Evolutionary conservation across 768 basidiomycete species (phyloP).

Genomic region (Auricularia sp.): DNA sequence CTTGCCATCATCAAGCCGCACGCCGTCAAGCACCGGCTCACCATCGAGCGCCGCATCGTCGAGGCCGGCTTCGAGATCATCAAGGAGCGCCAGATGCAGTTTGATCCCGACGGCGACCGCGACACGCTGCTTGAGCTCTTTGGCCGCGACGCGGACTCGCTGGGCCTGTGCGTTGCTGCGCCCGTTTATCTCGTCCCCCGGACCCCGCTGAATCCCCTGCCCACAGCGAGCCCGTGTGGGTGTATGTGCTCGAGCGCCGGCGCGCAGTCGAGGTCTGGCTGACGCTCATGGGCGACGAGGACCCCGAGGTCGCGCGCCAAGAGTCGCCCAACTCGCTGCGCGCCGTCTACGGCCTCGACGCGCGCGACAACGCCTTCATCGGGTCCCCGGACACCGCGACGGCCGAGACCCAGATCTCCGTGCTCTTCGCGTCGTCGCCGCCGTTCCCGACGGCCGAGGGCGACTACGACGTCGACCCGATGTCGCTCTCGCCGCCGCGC

Average conservation of each 20-base stretch:
- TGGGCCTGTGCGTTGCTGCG: constrained; percentile 56
- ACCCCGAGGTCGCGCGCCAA: constrained; percentile 45
- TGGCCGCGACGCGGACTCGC: constrained; percentile 61
- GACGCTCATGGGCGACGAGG: constrained; percentile 61
- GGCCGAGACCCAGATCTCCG: constrained; percentile 72
- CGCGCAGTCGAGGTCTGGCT: constrained; percentile 74
- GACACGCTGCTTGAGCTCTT: constrained; percentile 73
- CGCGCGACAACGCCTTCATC: constrained; percentile 56
- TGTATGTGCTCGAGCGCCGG: constrained; percentile 77
- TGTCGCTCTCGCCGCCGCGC: constrained; percentile 33
- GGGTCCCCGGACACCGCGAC: constrained; percentile 54
- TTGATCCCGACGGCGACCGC: constrained; percentile 73
- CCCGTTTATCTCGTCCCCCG: not conserved
- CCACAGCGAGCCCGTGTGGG: constrained; percentile 76
- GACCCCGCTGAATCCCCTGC: not conserved
- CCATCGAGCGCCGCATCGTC: constrained; percentile 70
- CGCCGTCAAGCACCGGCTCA: constrained; percentile 62
- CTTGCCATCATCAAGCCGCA: constrained; percentile 80
- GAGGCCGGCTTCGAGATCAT: constrained; percentile 82
- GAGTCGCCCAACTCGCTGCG: constrained; percentile 59
- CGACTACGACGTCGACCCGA: constrained; percentile 23
- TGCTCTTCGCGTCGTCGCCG: constrained; percentile 75
- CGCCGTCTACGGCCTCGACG: constrained; percentile 52
- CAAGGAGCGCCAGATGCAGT: constrained; percentile 84
- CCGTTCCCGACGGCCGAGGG: constrained; percentile 64